These are phyloP conservation scores for Silene conica DNA, from an alignment of 148 eudicot species.

Conservation along the genomic window DNA sequence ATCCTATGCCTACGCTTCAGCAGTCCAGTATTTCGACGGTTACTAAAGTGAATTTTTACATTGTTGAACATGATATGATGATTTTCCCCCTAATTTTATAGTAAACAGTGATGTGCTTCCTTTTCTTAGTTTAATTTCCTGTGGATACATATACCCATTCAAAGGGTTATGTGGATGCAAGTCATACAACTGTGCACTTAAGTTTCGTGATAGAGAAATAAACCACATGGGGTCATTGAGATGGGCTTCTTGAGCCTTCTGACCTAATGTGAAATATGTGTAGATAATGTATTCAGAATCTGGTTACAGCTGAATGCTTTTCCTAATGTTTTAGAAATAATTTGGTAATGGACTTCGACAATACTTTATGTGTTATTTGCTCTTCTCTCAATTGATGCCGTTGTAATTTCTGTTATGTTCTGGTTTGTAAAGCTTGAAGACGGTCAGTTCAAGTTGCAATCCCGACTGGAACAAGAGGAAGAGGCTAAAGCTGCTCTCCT, in stretches of 20 bases:
- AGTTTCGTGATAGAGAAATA: background rate
- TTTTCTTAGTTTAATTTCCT: background rate
- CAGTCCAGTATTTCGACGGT: background rate
- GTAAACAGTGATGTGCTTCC: background rate
- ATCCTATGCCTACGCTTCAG: background rate
- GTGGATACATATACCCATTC: background rate
- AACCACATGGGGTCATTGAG: background rate
- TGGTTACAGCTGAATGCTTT: background rate
- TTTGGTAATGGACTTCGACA: background rate
- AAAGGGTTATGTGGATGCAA: background rate
- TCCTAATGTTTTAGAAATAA: background rate
- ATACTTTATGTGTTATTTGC: background rate
- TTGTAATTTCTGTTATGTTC: constrained; percentile 7
- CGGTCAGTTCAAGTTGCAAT: constrained; percentile 94
- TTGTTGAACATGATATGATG: background rate
- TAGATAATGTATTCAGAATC: background rate
- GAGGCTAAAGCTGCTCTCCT: constrained; percentile 96
- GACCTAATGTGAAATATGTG: background rate
- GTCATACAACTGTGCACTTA: background rate
- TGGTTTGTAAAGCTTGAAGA: constrained; percentile 77
- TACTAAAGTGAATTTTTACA: background rate
- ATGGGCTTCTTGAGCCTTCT: background rate
- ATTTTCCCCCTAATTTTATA: background rate
- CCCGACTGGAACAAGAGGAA: constrained; percentile 97
- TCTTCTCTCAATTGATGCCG: background rate